phyloP scores from a whole-genome alignment of 2,329 filamentous ascomycete genomes.

The Scedosporium minutisporum region DNA sequence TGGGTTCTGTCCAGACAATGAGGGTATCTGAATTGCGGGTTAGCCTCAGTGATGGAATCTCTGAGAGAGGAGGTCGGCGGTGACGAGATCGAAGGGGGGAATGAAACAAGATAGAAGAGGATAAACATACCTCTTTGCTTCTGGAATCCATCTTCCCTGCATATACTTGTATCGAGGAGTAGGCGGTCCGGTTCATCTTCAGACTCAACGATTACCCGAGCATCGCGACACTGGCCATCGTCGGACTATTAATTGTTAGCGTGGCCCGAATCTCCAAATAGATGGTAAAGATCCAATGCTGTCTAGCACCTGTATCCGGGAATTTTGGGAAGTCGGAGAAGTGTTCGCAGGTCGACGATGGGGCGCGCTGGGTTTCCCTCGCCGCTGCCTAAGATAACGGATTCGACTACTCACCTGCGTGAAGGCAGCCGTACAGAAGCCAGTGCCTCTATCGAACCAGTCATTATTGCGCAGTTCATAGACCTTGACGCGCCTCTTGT shows the following conservation, averaged over 20 bases:
- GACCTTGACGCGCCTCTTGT: constrained; percentile 84
- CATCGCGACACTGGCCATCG: constrained; percentile 61
- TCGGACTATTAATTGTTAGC: constrained; percentile 32
- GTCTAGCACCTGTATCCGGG: background rate
- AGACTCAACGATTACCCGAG: constrained; percentile 81
- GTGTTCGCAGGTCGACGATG: background rate
- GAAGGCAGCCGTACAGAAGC: constrained; percentile 78
- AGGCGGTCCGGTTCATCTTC: constrained; percentile 81
- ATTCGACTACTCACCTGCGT: constrained; percentile 51
- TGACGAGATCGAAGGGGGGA: background rate
- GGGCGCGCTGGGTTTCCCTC: background rate
- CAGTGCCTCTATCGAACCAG: constrained; percentile 97
- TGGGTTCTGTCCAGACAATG: constrained; percentile 91
- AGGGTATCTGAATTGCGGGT: constrained; percentile 62
- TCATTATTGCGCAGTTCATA: constrained; percentile 98
- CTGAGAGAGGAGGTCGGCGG: constrained; percentile 5
- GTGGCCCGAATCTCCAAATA: background rate
- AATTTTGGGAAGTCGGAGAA: background rate
- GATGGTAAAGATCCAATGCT: background rate
- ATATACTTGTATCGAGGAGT: constrained; percentile 80
- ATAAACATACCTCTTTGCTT: constrained; percentile 75
- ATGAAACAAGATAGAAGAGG: background rate
- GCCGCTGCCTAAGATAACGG: background rate
- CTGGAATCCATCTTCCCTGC: constrained; percentile 92
- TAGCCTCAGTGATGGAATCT: background rate